Conservation (phyloP, 129 eudicot genomes). For the Tagetes erecta region DNA sequence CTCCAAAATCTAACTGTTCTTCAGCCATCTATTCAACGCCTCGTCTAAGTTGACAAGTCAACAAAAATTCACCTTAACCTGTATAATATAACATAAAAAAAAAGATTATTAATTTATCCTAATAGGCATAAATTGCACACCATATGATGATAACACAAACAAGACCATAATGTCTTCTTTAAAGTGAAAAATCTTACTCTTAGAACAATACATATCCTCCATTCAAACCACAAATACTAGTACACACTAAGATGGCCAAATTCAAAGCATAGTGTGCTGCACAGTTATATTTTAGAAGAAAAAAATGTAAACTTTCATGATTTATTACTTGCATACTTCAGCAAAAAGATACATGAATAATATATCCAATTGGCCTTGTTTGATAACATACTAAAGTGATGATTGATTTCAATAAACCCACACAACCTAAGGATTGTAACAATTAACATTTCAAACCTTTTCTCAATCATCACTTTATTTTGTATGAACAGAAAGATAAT, state of each 20-base stretch:
- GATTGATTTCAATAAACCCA: neutral
- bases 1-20: slow-evolving; percentile 85
- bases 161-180: neutral
- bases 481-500: neutral
- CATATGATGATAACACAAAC: slow-evolving; percentile 2
- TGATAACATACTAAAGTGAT: neutral
- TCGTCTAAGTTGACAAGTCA: slow-evolving; percentile 16
- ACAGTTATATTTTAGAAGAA: neutral
- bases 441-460: neutral
- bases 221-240: neutral
- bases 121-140: neutral
- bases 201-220: neutral
- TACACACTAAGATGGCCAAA: neutral
- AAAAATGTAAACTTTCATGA: neutral
- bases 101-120: neutral
- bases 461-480: neutral
- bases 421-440: neutral
- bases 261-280: neutral
- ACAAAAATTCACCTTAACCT: slow-evolving; percentile 43
- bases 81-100: slow-evolving; percentile 16
- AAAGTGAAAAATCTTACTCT: neutral
- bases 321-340: neutral
- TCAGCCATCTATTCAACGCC: slow-evolving; percentile 60
- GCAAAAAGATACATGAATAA: neutral
- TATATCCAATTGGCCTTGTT: slow-evolving; percentile 1